phyloP scores from a whole-genome alignment of 2,329 filamentous ascomycete species.

The Monosporascus ibericus region DNA sequence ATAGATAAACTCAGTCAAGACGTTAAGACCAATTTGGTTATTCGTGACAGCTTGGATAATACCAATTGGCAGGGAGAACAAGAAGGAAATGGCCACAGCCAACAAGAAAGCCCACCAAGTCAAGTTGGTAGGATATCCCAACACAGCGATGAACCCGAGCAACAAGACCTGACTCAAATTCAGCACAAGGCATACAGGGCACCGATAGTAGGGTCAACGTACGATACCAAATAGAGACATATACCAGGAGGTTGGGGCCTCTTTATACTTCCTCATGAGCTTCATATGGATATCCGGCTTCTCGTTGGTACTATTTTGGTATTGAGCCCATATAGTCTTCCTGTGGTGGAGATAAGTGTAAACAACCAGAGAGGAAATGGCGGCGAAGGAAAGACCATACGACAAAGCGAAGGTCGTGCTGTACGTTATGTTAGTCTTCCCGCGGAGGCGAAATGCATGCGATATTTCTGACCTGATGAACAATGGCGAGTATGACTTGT shows the following conservation, averaged over 20 bases:
- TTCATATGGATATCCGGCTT: constrained; percentile 58
- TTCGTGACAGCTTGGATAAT: constrained; percentile 67
- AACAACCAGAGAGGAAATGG: constrained; percentile 62
- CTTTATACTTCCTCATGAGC: constrained; percentile 50
- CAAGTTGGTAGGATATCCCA: constrained; percentile 60
- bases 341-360: constrained; percentile 64
- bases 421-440: constrained; percentile 5
- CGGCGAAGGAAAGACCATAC: constrained; percentile 68
- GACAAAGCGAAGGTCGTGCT: constrained; percentile 66
- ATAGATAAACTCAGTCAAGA: constrained; percentile 67
- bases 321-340: constrained; percentile 58
- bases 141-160: constrained; percentile 47
- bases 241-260: constrained; percentile 61
- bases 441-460: not conserved
- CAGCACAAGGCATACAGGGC: not conserved
- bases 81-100: constrained; percentile 56
- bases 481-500: constrained; percentile 60
- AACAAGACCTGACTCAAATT: constrained; percentile 39
- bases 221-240: constrained; percentile 50
- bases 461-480: constrained; percentile 46
- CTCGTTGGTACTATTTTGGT: constrained; percentile 51
- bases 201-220: constrained; percentile 18
- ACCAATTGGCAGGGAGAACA: constrained; percentile 60
- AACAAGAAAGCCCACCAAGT: constrained; percentile 69
- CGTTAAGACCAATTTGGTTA: constrained; percentile 66